phyloP scores from a whole-genome alignment of 257 asterid species.

The Solanum verrucosum region DNA sequence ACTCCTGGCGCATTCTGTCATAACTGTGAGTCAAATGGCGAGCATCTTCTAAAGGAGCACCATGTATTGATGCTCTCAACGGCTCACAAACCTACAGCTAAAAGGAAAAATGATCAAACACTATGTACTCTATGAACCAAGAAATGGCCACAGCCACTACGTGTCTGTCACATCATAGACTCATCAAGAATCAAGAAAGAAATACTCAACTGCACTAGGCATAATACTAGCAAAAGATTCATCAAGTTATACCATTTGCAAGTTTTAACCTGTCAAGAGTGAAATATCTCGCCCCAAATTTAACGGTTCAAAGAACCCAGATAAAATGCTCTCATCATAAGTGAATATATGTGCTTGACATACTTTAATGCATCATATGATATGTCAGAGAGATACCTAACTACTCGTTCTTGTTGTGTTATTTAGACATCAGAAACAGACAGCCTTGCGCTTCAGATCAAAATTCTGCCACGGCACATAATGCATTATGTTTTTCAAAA shows the following conservation, averaged over 20 bases:
- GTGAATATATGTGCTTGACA: background rate
- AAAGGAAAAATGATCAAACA: background rate
- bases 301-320: background rate
- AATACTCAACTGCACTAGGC: background rate
- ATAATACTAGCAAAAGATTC: background rate
- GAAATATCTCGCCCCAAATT: background rate
- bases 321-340: background rate
- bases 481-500: background rate
- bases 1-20: conserved; percentile 78
- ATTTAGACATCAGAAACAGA: background rate
- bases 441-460: background rate
- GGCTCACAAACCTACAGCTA: conserved; percentile 70
- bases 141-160: background rate
- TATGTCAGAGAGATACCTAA: background rate
- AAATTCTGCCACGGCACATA: background rate
- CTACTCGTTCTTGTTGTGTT: background rate
- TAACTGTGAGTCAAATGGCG: conserved; percentile 85
- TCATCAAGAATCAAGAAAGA: background rate
- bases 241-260: background rate
- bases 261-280: background rate
- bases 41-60: conserved; percentile 97
- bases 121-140: background rate
- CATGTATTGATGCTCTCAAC: conserved; percentile 50
- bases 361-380: background rate
- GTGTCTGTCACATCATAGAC: background rate